These are phyloP conservation scores for Cyathus pygmaeus DNA, from an alignment of 1,284 basidiomycete genomes.

Conservation along the genomic window DNA sequence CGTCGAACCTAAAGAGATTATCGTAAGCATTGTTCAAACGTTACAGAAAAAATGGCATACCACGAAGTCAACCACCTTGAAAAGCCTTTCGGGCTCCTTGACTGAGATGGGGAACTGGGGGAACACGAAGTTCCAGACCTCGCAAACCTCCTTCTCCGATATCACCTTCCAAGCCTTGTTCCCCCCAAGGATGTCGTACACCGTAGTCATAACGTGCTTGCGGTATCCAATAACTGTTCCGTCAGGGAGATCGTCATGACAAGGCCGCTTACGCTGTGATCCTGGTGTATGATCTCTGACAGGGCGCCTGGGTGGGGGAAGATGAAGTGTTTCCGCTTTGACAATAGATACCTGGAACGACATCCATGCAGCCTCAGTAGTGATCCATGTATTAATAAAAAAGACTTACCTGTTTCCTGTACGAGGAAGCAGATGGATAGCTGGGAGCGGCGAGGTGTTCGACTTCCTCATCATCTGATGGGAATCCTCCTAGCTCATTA, in stretches of 20 bases:
- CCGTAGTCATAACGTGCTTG: neutral
- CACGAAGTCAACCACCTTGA: neutral
- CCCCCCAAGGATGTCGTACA: neutral
- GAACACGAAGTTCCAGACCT: neutral
- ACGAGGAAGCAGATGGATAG: neutral
- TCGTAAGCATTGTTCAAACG: no score
- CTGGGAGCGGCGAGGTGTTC: no score
- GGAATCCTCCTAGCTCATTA: no score
- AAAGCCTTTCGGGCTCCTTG: neutral
- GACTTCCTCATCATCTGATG: neutral
- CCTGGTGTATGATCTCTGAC: neutral
- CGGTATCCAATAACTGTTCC: neutral
- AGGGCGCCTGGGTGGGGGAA: neutral
- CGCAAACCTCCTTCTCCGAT: neutral
- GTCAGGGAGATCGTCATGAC: neutral
- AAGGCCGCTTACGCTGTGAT: neutral
- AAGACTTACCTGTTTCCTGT: neutral
- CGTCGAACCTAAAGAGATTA: neutral
- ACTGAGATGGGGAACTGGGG: neutral
- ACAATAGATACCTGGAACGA: neutral
- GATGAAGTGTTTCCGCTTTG: neutral
- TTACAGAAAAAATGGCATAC: neutral
- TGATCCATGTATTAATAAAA: neutral
- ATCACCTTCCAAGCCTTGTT: neutral
- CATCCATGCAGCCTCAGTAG: neutral